These are phyloP conservation scores for Dictyostelium firmibasis DNA, from an alignment of 78 protist species.

Conservation along the genomic window DNA sequence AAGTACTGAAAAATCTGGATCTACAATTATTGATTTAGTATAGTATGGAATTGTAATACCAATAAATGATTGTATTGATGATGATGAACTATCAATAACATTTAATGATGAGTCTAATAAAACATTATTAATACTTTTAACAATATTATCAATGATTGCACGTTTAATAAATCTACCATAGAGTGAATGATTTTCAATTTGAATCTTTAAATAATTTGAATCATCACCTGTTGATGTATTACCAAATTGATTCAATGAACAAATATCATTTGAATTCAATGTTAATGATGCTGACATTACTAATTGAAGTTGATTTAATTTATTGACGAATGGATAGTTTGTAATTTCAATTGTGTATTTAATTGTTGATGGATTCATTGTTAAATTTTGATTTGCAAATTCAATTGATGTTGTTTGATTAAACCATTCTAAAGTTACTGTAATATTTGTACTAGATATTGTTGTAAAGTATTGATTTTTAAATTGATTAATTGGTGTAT, in stretches of 20 bases:
- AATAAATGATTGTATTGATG: background rate
- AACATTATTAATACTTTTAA: background rate
- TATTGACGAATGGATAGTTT: background rate
- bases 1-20: conserved; percentile 32
- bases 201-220: conserved; percentile 12
- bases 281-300: conserved; percentile 2
- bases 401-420: background rate
- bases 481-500: background rate
- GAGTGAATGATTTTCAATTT: background rate
- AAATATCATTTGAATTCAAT: background rate
- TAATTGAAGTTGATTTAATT: background rate
- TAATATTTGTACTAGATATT: background rate
- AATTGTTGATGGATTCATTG: conserved; percentile 10
- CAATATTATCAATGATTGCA: background rate
- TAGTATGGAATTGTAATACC: conserved; percentile 24
- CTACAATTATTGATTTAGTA: background rate
- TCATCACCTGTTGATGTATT: background rate
- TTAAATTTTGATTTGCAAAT: conserved; percentile 8
- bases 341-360: conserved; percentile 5
- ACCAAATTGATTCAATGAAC: background rate
- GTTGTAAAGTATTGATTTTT: background rate
- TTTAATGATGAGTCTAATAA: background rate
- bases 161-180: conserved; percentile 51
- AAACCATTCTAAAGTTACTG: background rate
- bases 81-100: background rate